Base-by-base conservation (phyloP, 345 rosid species). In the Nasturtium officinale region DNA sequence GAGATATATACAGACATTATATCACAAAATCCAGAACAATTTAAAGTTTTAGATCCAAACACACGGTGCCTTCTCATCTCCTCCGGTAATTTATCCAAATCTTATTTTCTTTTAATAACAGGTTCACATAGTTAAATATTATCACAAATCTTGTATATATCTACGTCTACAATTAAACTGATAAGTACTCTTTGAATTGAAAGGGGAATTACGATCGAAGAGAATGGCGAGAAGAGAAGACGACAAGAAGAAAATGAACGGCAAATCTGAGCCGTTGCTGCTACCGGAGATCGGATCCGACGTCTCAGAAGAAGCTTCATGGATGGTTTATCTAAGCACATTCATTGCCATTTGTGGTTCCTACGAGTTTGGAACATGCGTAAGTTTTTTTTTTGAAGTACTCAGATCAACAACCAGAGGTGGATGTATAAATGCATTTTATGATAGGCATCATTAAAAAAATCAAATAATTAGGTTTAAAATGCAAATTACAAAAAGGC, bases 271-370 rank as follows among this genome's bases (percentile, higher is more conserved):
- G 59, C 87, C 87, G 70, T 82, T 85, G 63, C 33, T 85, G 15
- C 30, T 11, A 42, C 62, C 60, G 51, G 59, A 74, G 51, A 65
- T 23, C 5, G 69, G 29, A 48, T 33, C 69, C 1, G 38, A 66
- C 64, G 75, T 46, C 25, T 52, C 73, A 43, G 75, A 67, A 48
- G 73, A 70, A 38, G 82, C 57, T 2, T 65, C 83, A 15, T 52
- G 80, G 61, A 82, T 82, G 85, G 89, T 86, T 77, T 67, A 35
- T 28, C 66, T 86, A 45, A 82, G 87, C 78, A 83, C 90, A 5
- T 74, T 65, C 67, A 53, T 86, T 46, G 87, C 87, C 11, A 83
- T 86, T 67, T 84, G 85, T 75, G 90, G 86, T 26, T 82, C 90
- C 59, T 82, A 57, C 51, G 82, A 69, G 63, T 84, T 82, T 35